These are phyloP conservation scores for Colletotrichum endophyticum DNA, from an alignment of 2,329 filamentous ascomycete species.

Conservation along the genomic window DNA sequence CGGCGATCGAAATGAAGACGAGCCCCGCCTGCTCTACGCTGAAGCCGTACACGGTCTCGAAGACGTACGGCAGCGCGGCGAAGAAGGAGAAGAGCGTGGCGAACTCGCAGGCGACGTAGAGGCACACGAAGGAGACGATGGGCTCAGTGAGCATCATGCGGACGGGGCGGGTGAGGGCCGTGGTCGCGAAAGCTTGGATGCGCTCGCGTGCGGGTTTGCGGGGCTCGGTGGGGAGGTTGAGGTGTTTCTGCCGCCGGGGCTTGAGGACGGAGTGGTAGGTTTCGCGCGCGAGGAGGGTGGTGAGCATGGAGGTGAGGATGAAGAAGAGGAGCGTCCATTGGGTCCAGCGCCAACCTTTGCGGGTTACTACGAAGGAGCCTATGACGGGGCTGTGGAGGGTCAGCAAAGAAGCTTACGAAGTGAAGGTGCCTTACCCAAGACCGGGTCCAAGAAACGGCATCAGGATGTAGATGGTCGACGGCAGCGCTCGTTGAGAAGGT, in stretches of 20 bases:
- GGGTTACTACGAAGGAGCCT: conserved; percentile 50
- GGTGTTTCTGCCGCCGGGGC: conserved; percentile 39
- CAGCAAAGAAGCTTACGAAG: neutral
- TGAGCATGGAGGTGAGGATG: conserved; percentile 36
- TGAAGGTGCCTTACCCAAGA: conserved; percentile 44
- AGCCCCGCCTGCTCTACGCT: conserved; percentile 43
- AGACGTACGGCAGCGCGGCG: conserved; percentile 54
- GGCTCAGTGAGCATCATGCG: conserved; percentile 67
- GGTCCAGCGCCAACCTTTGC: conserved; percentile 59
- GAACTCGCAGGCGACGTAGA: conserved; percentile 57
- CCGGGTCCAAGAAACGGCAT: conserved; percentile 59
- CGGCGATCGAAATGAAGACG: conserved; percentile 50
- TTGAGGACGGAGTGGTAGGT: conserved; percentile 61
- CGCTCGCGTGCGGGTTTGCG: conserved; percentile 25
- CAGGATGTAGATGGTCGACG: conserved; percentile 50
- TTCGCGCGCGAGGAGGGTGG: conserved; percentile 49
- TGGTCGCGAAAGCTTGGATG: conserved; percentile 36
- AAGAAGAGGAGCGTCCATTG: conserved; percentile 57
- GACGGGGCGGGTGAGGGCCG: conserved; percentile 54
- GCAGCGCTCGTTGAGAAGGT: conserved; percentile 44
- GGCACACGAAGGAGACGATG: conserved; percentile 60
- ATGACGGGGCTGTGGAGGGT: conserved; percentile 45
- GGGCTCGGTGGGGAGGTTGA: conserved; percentile 31
- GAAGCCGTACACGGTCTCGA: conserved; percentile 50
- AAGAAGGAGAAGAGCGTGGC: conserved; percentile 60